phyloP scores from a whole-genome alignment of 345 rosid species.

The Hypericum androsaemum region DNA sequence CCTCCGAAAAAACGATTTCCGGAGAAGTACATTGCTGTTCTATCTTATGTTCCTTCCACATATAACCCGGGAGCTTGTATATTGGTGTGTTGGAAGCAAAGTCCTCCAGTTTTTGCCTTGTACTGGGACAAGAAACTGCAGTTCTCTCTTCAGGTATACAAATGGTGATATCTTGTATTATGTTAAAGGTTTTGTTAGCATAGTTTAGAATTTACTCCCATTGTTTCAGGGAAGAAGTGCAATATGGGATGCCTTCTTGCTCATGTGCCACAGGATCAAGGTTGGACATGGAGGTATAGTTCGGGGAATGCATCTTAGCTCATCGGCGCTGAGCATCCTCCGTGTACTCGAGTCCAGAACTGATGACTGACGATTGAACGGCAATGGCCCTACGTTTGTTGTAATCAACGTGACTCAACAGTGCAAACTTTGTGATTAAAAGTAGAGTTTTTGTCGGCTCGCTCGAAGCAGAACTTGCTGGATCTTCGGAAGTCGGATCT shows the following conservation, averaged over 20 bases:
- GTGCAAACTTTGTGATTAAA: too few species aligned
- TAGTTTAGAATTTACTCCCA: background rate
- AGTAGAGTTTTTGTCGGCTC: too few species aligned
- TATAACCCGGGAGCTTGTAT: conserved; percentile 88
- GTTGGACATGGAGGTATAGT: conserved; percentile 65
- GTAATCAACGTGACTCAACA: too few species aligned
- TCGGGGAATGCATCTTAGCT: conserved; percentile 82
- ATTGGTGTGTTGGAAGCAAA: conserved; percentile 61
- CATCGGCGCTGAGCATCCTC: conserved; percentile 69
- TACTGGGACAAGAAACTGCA: conserved; percentile 89
- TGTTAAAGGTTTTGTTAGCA: too few species aligned
- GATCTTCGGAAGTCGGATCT: too few species aligned
- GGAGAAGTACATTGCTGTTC: conserved; percentile 72
- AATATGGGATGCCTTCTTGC: conserved; percentile 75
- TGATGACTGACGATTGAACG: conserved; percentile 30
- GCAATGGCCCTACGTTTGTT: background rate
- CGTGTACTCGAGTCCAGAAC: conserved; percentile 55
- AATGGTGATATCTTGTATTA: too few species aligned
- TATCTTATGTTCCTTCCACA: conserved; percentile 53
- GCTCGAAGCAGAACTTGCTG: too few species aligned
- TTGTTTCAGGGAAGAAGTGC: conserved; percentile 77
- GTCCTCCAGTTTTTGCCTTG: conserved; percentile 60
- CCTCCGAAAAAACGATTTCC: conserved; percentile 91
- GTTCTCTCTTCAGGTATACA: conserved; percentile 74
- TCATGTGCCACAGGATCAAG: conserved; percentile 69